Percentiles rank a stretch among this genome's conserved stretches.
These are phyloP conservation scores for Raphanus raphanistrum DNA, from an alignment of 345 rosid genomes.

Conservation along the genomic window DNA sequence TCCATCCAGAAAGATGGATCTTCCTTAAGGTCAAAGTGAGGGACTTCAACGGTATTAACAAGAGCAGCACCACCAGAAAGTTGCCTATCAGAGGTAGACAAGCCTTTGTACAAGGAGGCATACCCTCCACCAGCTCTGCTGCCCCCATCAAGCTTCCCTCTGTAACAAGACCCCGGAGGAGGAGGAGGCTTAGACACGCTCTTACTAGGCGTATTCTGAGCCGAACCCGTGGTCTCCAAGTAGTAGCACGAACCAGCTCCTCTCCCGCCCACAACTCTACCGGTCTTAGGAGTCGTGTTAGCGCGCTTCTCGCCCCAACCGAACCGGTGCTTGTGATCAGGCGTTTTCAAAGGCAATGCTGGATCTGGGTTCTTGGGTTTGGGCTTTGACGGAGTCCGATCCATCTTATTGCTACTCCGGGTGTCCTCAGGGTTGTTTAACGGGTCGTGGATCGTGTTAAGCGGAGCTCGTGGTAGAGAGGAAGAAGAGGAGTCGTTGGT, in stretches of 20 bases:
- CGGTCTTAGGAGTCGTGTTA: constrained; percentile 56
- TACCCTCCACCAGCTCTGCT: constrained; percentile 59
- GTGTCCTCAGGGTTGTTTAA: constrained; percentile 21
- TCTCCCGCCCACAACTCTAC: constrained; percentile 35
- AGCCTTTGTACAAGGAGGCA: constrained; percentile 76
- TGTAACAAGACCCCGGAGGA: constrained; percentile 62
- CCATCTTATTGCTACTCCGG: constrained; percentile 45
- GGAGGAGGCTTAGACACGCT: constrained; percentile 98
- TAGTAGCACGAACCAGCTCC: constrained; percentile 20
- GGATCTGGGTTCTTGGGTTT: constrained; percentile 51
- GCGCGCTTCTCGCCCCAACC: constrained; percentile 69
- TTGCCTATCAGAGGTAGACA: constrained; percentile 52
- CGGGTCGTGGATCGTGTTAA: constrained; percentile 62
- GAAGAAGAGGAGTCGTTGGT: constrained; percentile 45
- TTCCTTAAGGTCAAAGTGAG: constrained; percentile 90
- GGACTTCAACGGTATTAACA: constrained; percentile 78
- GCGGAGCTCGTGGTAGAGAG: constrained; percentile 56
- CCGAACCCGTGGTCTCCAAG: constrained; percentile 48
- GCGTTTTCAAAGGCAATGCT: constrained; percentile 64
- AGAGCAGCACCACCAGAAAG: constrained; percentile 25
- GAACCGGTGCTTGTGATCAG: constrained; percentile 60
- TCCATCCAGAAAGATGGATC: constrained; percentile 99
- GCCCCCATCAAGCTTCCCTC: constrained; percentile 56
- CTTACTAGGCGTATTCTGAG: constrained; percentile 85
- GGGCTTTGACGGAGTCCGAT: constrained; percentile 69